Evolutionary conservation across 164 flowering plant species (phyloP), one percentile per base, ranked within the genome.

Genomic region (Tetracentron sinense): DNA sequence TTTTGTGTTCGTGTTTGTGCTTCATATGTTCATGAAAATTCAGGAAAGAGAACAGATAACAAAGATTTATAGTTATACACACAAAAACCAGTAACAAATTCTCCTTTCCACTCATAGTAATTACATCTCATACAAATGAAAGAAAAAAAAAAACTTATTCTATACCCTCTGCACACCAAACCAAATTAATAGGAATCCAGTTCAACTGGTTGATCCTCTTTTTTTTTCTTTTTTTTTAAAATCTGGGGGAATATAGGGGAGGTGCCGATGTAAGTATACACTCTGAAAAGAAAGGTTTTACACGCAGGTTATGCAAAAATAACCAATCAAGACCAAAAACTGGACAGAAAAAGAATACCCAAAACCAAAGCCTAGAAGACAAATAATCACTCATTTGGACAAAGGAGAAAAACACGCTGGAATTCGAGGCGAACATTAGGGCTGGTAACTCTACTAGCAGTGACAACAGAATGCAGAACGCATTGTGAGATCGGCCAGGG

Each of bases 121-220:
- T 76, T 68, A 61, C 60, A 76, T 67, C 65, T 75, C 78, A 69
- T 64, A 66, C 71, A 54, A 62, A 54, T 23, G 20, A 11, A 49
- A 49, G 33, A 47, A 54, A 23, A 53, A 20, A 33, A 70, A 23
- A 20, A 44, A 48, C 72, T 79, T 66, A 68, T 79, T 77, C 81
- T 78, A 75, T 78, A 72, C 69, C 77, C 63, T 70, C 62, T 72
- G 76, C 88, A 83, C 84, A 82, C 86, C 75, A 58, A 71, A 66
- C 50, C 51, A 61, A 69, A 65, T 46, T 59, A 63, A 72, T 58
- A 73, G 79, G 79, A 74, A 74, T 72, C 76, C 71, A 65, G 44
- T 62, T 60, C 68, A 67, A 62, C 76, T 74, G 77, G 77, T 81
- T 72, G 75, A 56, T 77, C 75, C 78, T 50, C 46, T 67, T 47